These are phyloP conservation scores for Dendrobium catenatum DNA, from an alignment of 106 monocot genomes.

Conservation along the genomic window DNA sequence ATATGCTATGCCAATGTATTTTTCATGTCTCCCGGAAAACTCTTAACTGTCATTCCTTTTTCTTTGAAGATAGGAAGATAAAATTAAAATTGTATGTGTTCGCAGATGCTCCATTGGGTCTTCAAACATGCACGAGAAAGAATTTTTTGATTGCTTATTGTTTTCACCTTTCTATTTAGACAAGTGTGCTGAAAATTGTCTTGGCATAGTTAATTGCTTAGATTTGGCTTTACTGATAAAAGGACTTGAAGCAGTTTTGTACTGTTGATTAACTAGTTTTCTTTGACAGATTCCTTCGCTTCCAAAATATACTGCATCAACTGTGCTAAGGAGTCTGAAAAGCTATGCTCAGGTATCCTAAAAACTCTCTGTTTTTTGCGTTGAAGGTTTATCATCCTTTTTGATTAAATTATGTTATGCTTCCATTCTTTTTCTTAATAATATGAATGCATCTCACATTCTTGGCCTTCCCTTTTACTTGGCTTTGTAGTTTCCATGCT, in stretches of 20 bases:
- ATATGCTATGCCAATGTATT: too few species aligned
- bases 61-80: too few species aligned
- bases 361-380: neutral
- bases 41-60: too few species aligned
- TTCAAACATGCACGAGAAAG: too few species aligned
- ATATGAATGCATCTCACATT: neutral
- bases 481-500: neutral
- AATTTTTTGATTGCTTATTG: too few species aligned
- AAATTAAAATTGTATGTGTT: too few species aligned
- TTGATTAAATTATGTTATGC: too few species aligned
- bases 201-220: neutral
- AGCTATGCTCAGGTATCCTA: slow-evolving; percentile 60
- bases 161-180: too few species aligned
- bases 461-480: neutral
- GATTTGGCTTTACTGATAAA: neutral
- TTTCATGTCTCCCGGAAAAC: too few species aligned
- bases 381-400: neutral
- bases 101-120: too few species aligned
- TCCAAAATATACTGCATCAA: slow-evolving; percentile 81
- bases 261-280: neutral
- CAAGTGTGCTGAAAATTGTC: too few species aligned
- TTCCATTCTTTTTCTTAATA: neutral
- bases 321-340: slow-evolving; percentile 77
- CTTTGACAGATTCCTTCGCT: slow-evolving; percentile 55
- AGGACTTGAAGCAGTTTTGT: neutral